Base-by-base conservation (phyloP, 495 filamentous ascomycete genomes). In the Penicillium lividum region DNA sequence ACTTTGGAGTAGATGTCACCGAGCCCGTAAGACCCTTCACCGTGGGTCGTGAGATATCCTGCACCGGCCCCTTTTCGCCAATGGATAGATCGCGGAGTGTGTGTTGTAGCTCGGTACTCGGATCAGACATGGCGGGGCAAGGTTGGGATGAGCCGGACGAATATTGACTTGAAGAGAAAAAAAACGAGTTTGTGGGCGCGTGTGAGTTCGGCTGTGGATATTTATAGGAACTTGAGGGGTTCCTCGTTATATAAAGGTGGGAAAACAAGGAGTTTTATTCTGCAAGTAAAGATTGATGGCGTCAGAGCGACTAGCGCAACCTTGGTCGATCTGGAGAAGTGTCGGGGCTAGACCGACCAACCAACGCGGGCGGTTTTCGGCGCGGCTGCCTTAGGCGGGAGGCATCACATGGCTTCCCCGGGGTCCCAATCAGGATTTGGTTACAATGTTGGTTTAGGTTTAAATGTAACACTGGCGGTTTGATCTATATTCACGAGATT, bases 61-160 rank as follows among this genome's bases (percentile, higher is more conserved):
- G 72, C 16, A 72, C 60, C 29, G 69, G 70, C 16, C 69, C 70
- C 47, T 71, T 73, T 57, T 66, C 63, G 55, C 65, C 64, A 62
- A 83, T 77, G 57, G 76, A 68, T 42, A 86, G 76, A 34, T 68
- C 56, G 53, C 74, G 70, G 25, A 82, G 68, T 27, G 75, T 78
- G 28, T 74, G 70, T 59, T 82, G 73, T 44, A 80, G 68, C 58
- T 79, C 78, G 53, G 53, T 43, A 34, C 62, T 30, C 18, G 65
- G 65, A 53, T 70, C 65, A 57, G 67, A 68, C 67, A 70, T 70
- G 49, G 55, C 47, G 58, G 40, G 52, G 50, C 40, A 29, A 13
- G 22, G 38, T 40, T 40, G 38, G 11, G 38, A 40, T 15, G 38
- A 15, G 15, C 38, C 38, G 27, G 27, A 8, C 28, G 15, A 33